Conservation (phyloP, 345 rosid species). For the Lepidium didymum region DNA sequence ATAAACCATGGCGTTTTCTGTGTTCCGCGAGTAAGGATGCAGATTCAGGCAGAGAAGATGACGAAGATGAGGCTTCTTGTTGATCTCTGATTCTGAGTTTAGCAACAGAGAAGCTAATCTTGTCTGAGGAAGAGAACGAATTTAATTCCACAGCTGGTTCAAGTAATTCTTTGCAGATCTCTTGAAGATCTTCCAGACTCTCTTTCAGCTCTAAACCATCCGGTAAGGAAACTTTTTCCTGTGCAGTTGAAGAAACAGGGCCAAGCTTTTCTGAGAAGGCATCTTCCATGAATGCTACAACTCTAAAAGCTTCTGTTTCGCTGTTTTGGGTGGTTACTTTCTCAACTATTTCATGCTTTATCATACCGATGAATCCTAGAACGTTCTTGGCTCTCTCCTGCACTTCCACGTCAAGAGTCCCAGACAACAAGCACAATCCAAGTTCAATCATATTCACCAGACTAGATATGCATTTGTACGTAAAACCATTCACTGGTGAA, state of each 20-base stretch:
- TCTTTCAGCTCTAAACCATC: slow-evolving; percentile 62
- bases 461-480: slow-evolving; percentile 42
- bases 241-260: slow-evolving; percentile 63
- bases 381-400: slow-evolving; percentile 72
- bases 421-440: slow-evolving; percentile 44
- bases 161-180: slow-evolving; percentile 42
- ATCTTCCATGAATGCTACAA: slow-evolving; percentile 44
- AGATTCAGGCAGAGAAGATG: slow-evolving; percentile 39
- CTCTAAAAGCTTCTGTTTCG: slow-evolving; percentile 34
- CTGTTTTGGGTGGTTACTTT: slow-evolving; percentile 19
- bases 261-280: slow-evolving; percentile 71
- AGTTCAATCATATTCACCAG: slow-evolving; percentile 49
- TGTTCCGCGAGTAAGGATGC: slow-evolving; percentile 77
- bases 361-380: slow-evolving; percentile 57
- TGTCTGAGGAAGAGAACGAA: slow-evolving; percentile 41
- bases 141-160: slow-evolving; percentile 37
- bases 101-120: slow-evolving; percentile 32
- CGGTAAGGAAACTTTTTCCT: slow-evolving; percentile 55
- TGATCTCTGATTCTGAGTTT: slow-evolving; percentile 43
- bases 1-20: slow-evolving; percentile 78
- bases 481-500: slow-evolving; percentile 24
- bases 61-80: slow-evolving; percentile 38
- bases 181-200: slow-evolving; percentile 63
- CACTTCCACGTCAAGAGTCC: slow-evolving; percentile 66
- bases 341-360: slow-evolving; percentile 39